Percentiles rank a stretch among this genome's conserved stretches.
phyloP scores from a whole-genome alignment of 2,329 filamentous ascomycete genomes.

The Sporothrix globosa region DNA sequence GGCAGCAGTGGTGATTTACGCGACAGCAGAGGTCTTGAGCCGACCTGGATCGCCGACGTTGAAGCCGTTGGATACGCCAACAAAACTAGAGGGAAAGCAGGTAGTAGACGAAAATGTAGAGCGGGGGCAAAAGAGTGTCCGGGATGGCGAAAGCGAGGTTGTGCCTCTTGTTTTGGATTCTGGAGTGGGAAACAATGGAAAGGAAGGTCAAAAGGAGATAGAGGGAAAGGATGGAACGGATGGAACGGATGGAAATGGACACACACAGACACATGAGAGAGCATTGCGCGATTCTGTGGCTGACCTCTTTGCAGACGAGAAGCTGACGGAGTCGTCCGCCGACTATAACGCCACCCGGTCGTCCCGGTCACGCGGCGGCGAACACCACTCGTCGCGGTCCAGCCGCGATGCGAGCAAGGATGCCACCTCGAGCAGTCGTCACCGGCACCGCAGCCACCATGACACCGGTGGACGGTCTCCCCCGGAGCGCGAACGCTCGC shows the following conservation, averaged over 20 bases:
- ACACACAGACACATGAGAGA: conserved; percentile 40
- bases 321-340: conserved; percentile 44
- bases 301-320: conserved; percentile 61
- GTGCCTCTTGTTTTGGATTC: conserved; percentile 31
- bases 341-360: conserved; percentile 41
- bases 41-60: conserved; percentile 45
- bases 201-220: conserved; percentile 29
- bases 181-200: conserved; percentile 25
- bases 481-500: conserved; percentile 39
- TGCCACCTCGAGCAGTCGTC: conserved; percentile 34
- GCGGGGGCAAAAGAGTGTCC: conserved; percentile 28
- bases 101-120: conserved; percentile 29
- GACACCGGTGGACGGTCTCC: conserved; percentile 40
- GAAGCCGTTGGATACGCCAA: conserved; percentile 35
- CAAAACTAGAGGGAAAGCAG: background rate
- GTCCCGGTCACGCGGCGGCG: conserved; percentile 47
- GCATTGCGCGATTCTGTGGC: conserved; percentile 54
- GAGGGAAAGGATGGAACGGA: background rate
- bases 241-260: conserved; percentile 36
- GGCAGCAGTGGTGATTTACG: conserved; percentile 58
- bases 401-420: conserved; percentile 44
- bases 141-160: conserved; percentile 23
- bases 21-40: conserved; percentile 54
- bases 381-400: conserved; percentile 46
- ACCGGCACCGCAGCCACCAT: conserved; percentile 38